Evolutionary conservation across 805 yeast genomes (phyloP).

Genomic region (Pichia thaimueangensis): DNA sequence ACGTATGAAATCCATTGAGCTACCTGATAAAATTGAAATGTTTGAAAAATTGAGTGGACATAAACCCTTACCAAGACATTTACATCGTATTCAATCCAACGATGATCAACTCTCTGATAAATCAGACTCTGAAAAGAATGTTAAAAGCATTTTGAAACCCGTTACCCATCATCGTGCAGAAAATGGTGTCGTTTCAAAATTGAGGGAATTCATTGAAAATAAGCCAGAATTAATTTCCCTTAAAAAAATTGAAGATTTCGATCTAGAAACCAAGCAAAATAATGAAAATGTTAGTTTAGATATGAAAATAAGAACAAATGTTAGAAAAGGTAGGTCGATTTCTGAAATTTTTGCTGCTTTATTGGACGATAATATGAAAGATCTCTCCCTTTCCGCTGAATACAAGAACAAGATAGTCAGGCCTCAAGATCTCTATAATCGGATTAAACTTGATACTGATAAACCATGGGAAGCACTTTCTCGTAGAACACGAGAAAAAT

Average conservation of each 20-base stretch:
- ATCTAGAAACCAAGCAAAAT: no score
- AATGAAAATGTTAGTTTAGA: background rate
- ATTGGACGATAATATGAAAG: constrained; percentile 23
- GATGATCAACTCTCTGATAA: background rate
- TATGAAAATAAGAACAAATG: background rate
- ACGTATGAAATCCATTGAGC: background rate
- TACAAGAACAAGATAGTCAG: constrained; percentile 22
- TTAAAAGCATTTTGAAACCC: constrained; percentile 10
- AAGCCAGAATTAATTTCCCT: constrained; percentile 10
- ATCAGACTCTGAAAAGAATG: background rate
- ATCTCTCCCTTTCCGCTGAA: constrained; percentile 25
- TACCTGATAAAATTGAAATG: constrained; percentile 25
- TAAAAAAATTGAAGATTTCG: background rate
- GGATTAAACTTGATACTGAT: constrained; percentile 18
- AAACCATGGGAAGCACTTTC: constrained; percentile 23
- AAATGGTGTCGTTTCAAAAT: constrained; percentile 7
- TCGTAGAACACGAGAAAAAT: constrained; percentile 19
- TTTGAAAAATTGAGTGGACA: constrained; percentile 28
- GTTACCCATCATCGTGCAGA: constrained; percentile 11
- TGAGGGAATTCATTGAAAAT: constrained; percentile 12
- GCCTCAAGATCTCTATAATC: constrained; percentile 24
- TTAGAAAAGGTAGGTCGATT: constrained; percentile 14
- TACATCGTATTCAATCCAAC: constrained; percentile 2
- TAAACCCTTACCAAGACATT: constrained; percentile 1
- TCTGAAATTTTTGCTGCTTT: constrained; percentile 24